phyloP scores from a whole-genome alignment of 192 early-diverging fungal genomes.

The Chytriomyces confervae region DNA sequence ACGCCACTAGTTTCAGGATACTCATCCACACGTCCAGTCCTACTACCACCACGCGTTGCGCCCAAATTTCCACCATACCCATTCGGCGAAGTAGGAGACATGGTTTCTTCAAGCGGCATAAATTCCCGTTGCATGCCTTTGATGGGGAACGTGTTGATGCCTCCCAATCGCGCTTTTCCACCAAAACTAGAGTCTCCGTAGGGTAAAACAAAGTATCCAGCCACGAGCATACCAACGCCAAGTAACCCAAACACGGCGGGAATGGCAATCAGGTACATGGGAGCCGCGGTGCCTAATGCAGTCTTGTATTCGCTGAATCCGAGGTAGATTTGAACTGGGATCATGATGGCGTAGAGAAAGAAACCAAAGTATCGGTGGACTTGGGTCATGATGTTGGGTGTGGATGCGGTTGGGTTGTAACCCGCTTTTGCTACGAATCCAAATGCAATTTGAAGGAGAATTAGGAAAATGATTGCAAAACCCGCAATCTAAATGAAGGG shows the following conservation, averaged over 20 bases:
- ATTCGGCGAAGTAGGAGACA: not conserved
- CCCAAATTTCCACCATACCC: not conserved
- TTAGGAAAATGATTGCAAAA: not conserved
- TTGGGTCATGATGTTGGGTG: not conserved
- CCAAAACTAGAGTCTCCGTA: not conserved
- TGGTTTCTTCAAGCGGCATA: too few species aligned
- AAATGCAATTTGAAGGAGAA: constrained; percentile 14
- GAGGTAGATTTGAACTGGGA: constrained; percentile 21
- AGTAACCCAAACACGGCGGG: not conserved
- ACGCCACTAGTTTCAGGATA: not conserved
- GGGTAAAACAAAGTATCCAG: constrained; percentile 24
- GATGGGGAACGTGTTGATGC: too few species aligned
- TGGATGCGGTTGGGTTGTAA: not conserved
- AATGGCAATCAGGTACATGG: constrained; percentile 5
- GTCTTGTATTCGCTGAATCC: constrained; percentile 14
- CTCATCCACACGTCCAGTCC: not conserved
- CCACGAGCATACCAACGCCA: not conserved
- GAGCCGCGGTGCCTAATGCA: not conserved
- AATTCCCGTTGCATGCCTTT: too few species aligned
- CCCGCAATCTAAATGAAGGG: not conserved
- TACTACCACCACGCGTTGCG: not conserved
- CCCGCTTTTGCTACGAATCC: not conserved
- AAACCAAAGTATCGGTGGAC: constrained; percentile 25
- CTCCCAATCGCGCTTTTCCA: not conserved
- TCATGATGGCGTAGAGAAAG: not conserved